Evolutionary conservation across 2,329 filamentous ascomycete species (phyloP), one percentile per base, ranked within the genome.

Genomic region (Pseudogymnoascus sp.): DNA sequence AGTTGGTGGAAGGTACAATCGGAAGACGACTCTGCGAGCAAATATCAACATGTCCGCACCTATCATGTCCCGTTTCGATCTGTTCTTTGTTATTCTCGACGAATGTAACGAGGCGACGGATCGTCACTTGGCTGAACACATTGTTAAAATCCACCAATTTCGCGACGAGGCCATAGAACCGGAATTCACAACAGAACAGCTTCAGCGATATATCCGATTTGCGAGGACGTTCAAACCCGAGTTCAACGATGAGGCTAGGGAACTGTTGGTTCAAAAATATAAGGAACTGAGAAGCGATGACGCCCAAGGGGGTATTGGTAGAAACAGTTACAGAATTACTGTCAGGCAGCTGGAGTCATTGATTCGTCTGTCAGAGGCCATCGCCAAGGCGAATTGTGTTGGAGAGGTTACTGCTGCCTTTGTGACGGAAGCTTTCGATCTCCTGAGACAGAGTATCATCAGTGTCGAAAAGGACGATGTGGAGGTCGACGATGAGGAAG

Each of bases 41-140:
- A 99, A 99, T 76, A 93, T 99, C 78, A 98, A 98, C 79, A 97
- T 99, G 90, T 93, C 89, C 26, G 95, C 95, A 1, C 95, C 95
- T 64, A 99, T 99, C 79, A 99, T 99, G 95, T 96, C 91, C 61
- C 90, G 95, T 81, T 99, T 99, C 77, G 95, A 99, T 79, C 82
- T 99, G 8, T 99, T 99, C 83, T 99, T 99, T 73, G 92, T 99
- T 61, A 89, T 99, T 26, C 84, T 98, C 0, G 95, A 99, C 74
- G 95, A 99, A 72, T 98, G 93, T 75, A 96, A 97, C 72, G 93
- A 98, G 78, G 79, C 84, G 40, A 87, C 96, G 35, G 95, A 99
- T 74, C 89, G 92, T 63, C 91, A 96, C 72, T 82, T 99, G 3
- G 95, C 95, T 2, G 85, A 93, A 72, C 95, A 99, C 76, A 99